These are phyloP conservation scores for Candida quercuum DNA, from an alignment of 805 yeast genomes.

Conservation along the genomic window DNA sequence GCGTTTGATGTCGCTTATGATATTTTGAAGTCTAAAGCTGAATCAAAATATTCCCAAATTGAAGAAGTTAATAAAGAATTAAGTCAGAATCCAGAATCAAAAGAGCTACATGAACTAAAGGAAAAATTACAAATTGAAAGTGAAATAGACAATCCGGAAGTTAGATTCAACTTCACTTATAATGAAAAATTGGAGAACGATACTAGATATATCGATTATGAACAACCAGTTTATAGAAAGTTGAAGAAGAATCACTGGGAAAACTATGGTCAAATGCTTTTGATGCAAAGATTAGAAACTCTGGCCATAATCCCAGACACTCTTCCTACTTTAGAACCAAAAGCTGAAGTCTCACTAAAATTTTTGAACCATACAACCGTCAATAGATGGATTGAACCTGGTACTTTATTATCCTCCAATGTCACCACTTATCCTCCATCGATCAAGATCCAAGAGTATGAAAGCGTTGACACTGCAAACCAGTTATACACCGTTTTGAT, in stretches of 20 bases:
- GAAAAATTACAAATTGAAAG: conserved; percentile 46
- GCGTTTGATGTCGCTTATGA: conserved; percentile 69
- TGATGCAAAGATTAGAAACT: conserved; percentile 90
- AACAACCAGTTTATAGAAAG: conserved; percentile 76
- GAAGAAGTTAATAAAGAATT: conserved; percentile 29
- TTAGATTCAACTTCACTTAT: conserved; percentile 57
- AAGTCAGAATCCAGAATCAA: conserved; percentile 9
- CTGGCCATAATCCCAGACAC: conserved; percentile 89
- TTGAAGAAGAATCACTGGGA: conserved; percentile 71
- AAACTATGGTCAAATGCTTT: conserved; percentile 59
- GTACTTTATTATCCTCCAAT: conserved; percentile 63
- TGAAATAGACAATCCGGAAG: conserved; percentile 81
- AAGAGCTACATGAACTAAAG: conserved; percentile 20
- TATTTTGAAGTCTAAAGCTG: conserved; percentile 45
- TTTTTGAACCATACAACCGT: conserved; percentile 67
- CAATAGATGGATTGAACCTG: conserved; percentile 74
- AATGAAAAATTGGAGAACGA: conserved; percentile 31
- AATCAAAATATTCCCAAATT: conserved; percentile 35
- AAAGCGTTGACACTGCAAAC: conserved; percentile 29
- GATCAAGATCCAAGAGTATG: conserved; percentile 71
- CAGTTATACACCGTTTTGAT: conserved; percentile 70
- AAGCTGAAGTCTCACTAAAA: conserved; percentile 66
- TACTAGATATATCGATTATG: conserved; percentile 51
- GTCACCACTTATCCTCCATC: conserved; percentile 76
- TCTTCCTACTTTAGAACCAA: conserved; percentile 80